Evolutionary conservation across 2,329 filamentous ascomycete species (phyloP), one percentile per base, ranked within the genome.

Genomic region (Dactylellina drechsleri): DNA sequence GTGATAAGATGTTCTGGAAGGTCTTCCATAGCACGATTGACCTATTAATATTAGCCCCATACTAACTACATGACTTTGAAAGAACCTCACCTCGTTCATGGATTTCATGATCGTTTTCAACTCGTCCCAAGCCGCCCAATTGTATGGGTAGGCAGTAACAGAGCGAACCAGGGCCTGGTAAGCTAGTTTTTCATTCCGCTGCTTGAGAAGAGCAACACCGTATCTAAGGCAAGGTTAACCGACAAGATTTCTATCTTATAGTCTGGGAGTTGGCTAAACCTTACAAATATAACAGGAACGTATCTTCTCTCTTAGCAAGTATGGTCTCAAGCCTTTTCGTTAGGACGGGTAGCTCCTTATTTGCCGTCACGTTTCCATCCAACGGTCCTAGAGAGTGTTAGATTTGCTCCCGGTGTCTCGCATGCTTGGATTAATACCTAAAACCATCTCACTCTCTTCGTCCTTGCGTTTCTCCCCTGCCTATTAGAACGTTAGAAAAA

Each of bases 51-150:
- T 16, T 41, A 45, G 20, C 6, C 40, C 6, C 20, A n/a, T 15
- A 4, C 10, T 40, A n/a, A 6, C 26, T 4, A 52, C 18, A 7
- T 16, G 8, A 41, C 18, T 12, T 15, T 23, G 23, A 28, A 26
- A 66, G 77, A 31, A 75, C 84, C 88, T 82, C 82, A 95, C 90
- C 82, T 97, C 92, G 82, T 97, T 93, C 7, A 91, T 86, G 40
- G 91, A 89, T 41, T 88, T 88, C 73, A 97, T 87, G 26, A 98
- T 85, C 45, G 89, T 89, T 2, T 91, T 92, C 81, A 99, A 87
- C 83, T 99, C 95, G 71, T 95, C 87, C 95, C 95, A 99, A 76
- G 93, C 93, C 6, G 93, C 92, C 95, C 95, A 99, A 80, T 98
- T 97, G 87, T 93, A 97, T 0, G 93, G 92, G 79, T 93, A 96